These are phyloP conservation scores for Brasilioporus rufonigricans DNA, from an alignment of 768 basidiomycete species.

Conservation along the genomic window DNA sequence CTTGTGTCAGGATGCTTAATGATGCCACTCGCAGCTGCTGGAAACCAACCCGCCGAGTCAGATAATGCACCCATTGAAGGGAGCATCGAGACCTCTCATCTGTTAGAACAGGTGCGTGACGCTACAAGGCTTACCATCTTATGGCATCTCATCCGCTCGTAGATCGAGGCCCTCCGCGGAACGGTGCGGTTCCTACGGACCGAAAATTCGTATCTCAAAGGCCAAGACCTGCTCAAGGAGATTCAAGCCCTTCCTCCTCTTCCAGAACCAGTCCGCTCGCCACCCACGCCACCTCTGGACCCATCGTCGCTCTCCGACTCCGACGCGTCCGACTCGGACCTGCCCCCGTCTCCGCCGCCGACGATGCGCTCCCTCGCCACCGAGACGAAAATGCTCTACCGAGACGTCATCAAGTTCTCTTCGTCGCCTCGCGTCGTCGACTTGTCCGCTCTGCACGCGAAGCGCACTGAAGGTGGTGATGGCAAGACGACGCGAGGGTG, in stretches of 20 bases:
- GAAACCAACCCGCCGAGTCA: constrained; percentile 50
- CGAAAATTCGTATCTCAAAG: constrained; percentile 92
- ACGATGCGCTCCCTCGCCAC: constrained; percentile 69
- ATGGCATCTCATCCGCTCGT: constrained; percentile 11
- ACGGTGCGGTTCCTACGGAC: constrained; percentile 90
- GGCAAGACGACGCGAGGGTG: constrained; percentile 53
- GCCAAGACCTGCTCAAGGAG: constrained; percentile 84
- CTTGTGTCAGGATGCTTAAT: not conserved
- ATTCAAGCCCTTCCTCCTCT: constrained; percentile 62
- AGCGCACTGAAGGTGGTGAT: constrained; percentile 46
- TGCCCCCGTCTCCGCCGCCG: constrained; percentile 39
- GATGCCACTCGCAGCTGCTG: constrained; percentile 35
- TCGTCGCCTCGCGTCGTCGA: constrained; percentile 85
- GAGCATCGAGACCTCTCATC: constrained; percentile 82
- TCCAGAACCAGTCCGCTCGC: constrained; percentile 43
- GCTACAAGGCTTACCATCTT: not conserved
- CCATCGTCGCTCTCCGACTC: constrained; percentile 68
- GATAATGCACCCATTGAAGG: constrained; percentile 72
- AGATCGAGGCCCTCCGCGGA: constrained; percentile 90
- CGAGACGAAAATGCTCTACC: constrained; percentile 83
- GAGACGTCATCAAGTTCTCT: constrained; percentile 86
- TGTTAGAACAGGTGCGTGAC: constrained; percentile 74
- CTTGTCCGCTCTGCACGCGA: constrained; percentile 58
- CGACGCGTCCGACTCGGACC: constrained; percentile 56
- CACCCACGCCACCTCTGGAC: constrained; percentile 65